Evolutionary conservation across 192 early-diverging fungal species (phyloP).

Genomic region (Coemansia sp.): DNA sequence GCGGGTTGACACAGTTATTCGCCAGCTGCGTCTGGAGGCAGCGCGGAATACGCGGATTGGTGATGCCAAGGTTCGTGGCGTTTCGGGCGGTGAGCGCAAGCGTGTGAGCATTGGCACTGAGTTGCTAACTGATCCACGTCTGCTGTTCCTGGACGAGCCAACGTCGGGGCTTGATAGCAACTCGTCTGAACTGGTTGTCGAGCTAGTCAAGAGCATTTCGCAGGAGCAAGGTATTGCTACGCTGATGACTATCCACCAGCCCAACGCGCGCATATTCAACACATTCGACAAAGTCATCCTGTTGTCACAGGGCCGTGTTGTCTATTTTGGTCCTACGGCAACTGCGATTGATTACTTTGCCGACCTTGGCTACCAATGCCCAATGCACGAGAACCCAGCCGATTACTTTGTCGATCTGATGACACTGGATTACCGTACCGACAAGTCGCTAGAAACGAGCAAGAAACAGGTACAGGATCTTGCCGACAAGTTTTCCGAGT

Average conservation of each 20-base stretch:
- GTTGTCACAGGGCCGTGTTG: constrained; percentile 60
- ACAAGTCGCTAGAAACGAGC: constrained; percentile 39
- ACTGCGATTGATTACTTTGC: constrained; percentile 53
- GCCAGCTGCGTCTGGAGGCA: constrained; percentile 61
- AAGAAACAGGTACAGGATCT: constrained; percentile 44
- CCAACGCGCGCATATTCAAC: constrained; percentile 74
- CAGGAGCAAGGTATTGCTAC: constrained; percentile 62
- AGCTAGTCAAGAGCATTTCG: constrained; percentile 62
- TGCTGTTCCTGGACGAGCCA: constrained; percentile 58
- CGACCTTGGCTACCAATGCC: constrained; percentile 59
- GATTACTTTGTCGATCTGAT: constrained; percentile 68
- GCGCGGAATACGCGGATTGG: constrained; percentile 60
- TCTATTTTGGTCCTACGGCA: constrained; percentile 59
- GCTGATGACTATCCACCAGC: constrained; percentile 90
- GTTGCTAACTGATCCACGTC: constrained; percentile 56
- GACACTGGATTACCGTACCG: constrained; percentile 55
- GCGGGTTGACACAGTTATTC: constrained; percentile 65
- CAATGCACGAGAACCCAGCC: constrained; percentile 67
- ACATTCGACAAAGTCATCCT: constrained; percentile 82
- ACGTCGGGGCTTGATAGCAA: constrained; percentile 70
- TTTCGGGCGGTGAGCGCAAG: constrained; percentile 59
- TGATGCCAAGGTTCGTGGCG: constrained; percentile 47
- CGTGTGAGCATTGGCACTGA: constrained; percentile 52
- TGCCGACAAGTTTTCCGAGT: constrained; percentile 27
- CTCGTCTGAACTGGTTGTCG: constrained; percentile 62